Conservation (phyloP, 78 protist genomes). For the Emiliania huxleyi region DNA sequence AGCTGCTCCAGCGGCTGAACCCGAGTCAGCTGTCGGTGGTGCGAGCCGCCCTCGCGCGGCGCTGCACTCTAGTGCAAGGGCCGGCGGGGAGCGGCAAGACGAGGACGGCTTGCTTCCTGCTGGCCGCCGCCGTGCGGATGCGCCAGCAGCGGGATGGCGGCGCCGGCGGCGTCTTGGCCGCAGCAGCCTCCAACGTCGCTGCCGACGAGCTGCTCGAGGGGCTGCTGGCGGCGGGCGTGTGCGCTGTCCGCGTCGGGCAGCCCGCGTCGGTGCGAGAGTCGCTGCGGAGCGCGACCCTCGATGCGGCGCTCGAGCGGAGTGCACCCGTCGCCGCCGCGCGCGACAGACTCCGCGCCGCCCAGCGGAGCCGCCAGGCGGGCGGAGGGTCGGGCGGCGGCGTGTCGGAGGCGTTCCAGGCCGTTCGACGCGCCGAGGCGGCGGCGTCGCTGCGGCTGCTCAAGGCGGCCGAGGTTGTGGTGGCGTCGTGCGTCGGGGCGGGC, state of each 20-base stretch:
- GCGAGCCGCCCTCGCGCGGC: not conserved
- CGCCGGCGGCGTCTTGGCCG: conserved; percentile 2
- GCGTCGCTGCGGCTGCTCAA: not conserved
- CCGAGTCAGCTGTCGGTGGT: not conserved
- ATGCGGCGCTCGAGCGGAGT: not conserved
- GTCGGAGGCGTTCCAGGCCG: not conserved
- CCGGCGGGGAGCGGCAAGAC: conserved; percentile 3
- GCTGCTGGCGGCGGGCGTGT: conserved; percentile 18
- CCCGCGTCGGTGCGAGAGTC: conserved; percentile 25
- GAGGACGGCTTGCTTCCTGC: not conserved
- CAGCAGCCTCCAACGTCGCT: conserved; percentile 2
- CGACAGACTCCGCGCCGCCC: not conserved
- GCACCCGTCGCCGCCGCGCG: not conserved
- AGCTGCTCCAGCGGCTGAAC: not conserved
- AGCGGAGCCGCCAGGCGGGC: not conserved
- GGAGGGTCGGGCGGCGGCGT: not conserved
- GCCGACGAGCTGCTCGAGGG: conserved; percentile 52
- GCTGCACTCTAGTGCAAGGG: not conserved
- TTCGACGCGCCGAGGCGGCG: not conserved
- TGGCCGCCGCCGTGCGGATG: not conserved
- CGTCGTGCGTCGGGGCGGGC: conserved; percentile 69
- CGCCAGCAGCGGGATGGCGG: not conserved
- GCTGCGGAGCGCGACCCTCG: not conserved
- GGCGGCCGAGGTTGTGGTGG: conserved; percentile 50
- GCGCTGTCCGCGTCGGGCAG: conserved; percentile 37